A percentile compares a stretch with the other conserved stretches of the same genome.
Conservation (phyloP, 1,284 basidiomycete species). For the Austroboletus niveus region DNA sequence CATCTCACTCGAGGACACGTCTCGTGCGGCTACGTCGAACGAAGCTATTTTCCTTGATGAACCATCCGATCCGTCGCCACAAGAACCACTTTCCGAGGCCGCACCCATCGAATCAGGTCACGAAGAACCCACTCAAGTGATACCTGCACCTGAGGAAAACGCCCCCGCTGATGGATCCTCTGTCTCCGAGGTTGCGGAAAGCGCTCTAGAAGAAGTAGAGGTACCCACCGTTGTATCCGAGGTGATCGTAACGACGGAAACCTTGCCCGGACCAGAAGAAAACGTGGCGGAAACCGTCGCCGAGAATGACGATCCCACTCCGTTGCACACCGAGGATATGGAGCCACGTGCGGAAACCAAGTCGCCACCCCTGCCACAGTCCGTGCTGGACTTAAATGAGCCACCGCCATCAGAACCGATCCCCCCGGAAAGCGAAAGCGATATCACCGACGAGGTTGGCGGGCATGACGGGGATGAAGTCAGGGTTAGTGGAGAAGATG, state of each 20-base stretch:
- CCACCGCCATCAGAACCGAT: slow-evolving; percentile 32
- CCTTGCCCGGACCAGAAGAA: slow-evolving; percentile 5
- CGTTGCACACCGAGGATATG: neutral
- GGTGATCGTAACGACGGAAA: slow-evolving; percentile 5
- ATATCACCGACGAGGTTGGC: slow-evolving; percentile 34
- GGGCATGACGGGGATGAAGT: slow-evolving; percentile 21
- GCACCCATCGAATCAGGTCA: slow-evolving; percentile 4
- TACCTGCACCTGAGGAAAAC: slow-evolving; percentile 1
- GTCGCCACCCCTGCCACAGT: slow-evolving; percentile 2
- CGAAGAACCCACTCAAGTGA: slow-evolving; percentile 9
- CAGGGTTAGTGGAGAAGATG: slow-evolving; percentile 13
- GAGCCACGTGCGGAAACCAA: slow-evolving; percentile 16
- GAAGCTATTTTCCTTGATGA: neutral
- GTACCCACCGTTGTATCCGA: slow-evolving; percentile 1
- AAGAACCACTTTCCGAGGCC: slow-evolving; percentile 3
- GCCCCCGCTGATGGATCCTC: slow-evolving; percentile 4
- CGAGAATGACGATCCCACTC: slow-evolving; percentile 6
- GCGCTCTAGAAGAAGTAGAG: slow-evolving; percentile 8
- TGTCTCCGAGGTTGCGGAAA: slow-evolving; percentile 6
- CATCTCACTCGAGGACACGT: slow-evolving; percentile 25
- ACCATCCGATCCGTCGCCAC: neutral
- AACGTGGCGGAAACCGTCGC: neutral
- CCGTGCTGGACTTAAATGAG: slow-evolving; percentile 28
- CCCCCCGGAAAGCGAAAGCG: slow-evolving; percentile 33
- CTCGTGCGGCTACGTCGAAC: neutral